These are phyloP conservation scores for Craterostigma plantagineum DNA, from an alignment of 257 asterid species.

Conservation along the genomic window DNA sequence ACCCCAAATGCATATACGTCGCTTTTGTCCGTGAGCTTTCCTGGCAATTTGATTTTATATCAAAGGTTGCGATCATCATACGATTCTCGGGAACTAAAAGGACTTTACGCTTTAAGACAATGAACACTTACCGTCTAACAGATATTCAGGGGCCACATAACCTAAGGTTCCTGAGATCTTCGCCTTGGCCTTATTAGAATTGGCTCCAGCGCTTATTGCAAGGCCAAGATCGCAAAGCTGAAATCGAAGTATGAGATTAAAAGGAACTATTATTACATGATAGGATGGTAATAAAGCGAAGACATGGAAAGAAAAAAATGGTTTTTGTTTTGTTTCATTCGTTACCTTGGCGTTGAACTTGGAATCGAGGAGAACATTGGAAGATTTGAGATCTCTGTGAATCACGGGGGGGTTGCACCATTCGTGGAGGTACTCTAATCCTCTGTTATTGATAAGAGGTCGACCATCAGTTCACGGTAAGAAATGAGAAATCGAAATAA, in stretches of 20 bases:
- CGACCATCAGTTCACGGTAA: too few relatives aligned
- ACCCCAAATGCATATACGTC: conserved; percentile 79
- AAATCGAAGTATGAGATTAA: conserved; percentile 3
- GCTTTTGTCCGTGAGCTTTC: conserved; percentile 70
- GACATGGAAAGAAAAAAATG: not conserved
- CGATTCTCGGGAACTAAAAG: not conserved
- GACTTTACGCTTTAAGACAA: not conserved
- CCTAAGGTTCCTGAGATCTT: conserved; percentile 54
- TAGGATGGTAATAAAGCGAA: too few relatives aligned
- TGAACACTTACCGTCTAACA: conserved; percentile 44
- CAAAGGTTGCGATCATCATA: not conserved
- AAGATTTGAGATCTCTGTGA: conserved; percentile 56
- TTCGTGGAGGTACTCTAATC: conserved; percentile 54
- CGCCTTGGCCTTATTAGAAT: conserved; percentile 21
- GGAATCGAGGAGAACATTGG: conserved; percentile 57
- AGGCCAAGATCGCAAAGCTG: conserved; percentile 71
- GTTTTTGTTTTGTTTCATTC: too few relatives aligned
- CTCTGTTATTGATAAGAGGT: conserved; percentile 25
- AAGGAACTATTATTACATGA: not conserved
- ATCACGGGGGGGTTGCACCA: conserved; percentile 51
- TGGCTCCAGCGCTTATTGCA: conserved; percentile 23
- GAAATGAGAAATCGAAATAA: too few relatives aligned
- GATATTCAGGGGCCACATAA: conserved; percentile 63
- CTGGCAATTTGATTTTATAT: too few relatives aligned
- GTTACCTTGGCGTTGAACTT: conserved; percentile 42